Conservation (phyloP, 306 rosid genomes). For the Styphnolobium japonicum region DNA sequence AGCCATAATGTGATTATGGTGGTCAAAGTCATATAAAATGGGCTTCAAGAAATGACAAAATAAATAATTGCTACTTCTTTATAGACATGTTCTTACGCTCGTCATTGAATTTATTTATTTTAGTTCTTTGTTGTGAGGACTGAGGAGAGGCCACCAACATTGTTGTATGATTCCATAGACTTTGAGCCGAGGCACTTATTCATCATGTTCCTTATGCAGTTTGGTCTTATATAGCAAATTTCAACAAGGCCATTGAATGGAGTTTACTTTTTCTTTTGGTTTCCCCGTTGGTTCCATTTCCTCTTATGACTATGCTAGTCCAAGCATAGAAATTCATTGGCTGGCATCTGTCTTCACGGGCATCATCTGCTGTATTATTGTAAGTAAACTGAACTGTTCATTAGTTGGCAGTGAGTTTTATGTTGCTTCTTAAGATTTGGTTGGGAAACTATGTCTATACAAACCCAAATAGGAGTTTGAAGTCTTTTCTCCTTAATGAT, state of each 20-base stretch:
- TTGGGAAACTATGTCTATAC: background rate
- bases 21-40: background rate
- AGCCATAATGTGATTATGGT: background rate
- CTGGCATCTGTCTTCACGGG: constrained; percentile 46
- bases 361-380: constrained; percentile 52
- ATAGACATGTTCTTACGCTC: background rate
- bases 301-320: constrained; percentile 18
- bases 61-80: background rate
- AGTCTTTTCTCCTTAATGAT: background rate
- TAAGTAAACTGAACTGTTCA: constrained; percentile 29
- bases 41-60: background rate
- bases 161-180: background rate
- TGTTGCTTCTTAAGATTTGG: background rate
- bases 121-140: background rate
- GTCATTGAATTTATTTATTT: background rate
- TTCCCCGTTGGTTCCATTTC: constrained; percentile 14
- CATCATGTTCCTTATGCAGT: constrained; percentile 8
- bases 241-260: constrained; percentile 26
- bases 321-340: constrained; percentile 41
- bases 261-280: constrained; percentile 19
- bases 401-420: background rate
- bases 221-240: background rate
- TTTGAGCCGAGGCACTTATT: background rate
- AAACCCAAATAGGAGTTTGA: background rate
- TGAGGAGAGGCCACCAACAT: background rate